Percentiles rank a stretch among this genome's conserved stretches.
These are phyloP conservation scores for Aspergillus fumigatiaffinis DNA, from an alignment of 2,329 filamentous ascomycete species.

Conservation along the genomic window DNA sequence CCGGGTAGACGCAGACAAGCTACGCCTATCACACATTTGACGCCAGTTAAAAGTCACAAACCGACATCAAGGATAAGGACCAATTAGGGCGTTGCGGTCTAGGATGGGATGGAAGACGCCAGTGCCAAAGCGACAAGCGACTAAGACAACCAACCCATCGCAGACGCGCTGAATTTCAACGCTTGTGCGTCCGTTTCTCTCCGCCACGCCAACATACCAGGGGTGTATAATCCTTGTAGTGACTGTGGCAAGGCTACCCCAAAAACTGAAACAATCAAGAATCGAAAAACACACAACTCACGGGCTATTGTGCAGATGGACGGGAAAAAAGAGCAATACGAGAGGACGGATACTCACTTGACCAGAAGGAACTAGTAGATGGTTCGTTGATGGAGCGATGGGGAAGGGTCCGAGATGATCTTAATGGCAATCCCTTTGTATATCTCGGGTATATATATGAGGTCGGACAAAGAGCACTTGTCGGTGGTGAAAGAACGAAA, in stretches of 20 bases:
- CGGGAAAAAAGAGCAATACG: background rate
- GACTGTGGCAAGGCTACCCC: background rate
- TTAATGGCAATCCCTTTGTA: background rate
- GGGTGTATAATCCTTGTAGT: background rate
- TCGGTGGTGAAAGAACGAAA: background rate
- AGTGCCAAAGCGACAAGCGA: background rate
- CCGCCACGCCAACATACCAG: background rate
- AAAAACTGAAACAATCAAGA: background rate
- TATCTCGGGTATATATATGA: background rate
- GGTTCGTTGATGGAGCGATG: background rate
- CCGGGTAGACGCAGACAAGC: constrained; percentile 28
- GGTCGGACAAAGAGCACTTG: background rate
- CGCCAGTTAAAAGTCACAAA: constrained; percentile 23
- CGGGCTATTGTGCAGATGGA: background rate
- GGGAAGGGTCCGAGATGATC: background rate
- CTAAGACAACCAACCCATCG: background rate
- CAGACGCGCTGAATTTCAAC: background rate
- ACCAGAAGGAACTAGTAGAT: background rate
- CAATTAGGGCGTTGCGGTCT: constrained; percentile 19
- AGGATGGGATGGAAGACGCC: constrained; percentile 1
- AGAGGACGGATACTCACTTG: background rate
- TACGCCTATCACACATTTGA: constrained; percentile 23
- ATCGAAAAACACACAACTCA: background rate
- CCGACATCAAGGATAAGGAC: constrained; percentile 18
- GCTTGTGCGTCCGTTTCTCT: background rate